phyloP scores from a whole-genome alignment of 345 rosid genomes.

The Erodium maritimum region DNA sequence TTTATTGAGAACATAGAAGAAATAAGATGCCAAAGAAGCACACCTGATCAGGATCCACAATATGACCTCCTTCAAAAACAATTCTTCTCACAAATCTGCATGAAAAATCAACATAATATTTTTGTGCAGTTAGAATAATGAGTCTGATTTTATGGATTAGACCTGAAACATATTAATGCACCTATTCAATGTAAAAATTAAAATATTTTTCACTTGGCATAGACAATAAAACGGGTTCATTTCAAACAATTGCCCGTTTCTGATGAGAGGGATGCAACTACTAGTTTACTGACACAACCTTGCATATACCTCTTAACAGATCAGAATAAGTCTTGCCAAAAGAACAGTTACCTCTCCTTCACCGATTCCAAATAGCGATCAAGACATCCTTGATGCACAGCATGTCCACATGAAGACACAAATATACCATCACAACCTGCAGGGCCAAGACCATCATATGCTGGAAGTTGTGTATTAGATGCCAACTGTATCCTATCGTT shows the following conservation, averaged over 20 bases:
- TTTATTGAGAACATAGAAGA: background rate
- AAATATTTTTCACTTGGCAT: background rate
- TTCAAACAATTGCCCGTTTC: background rate
- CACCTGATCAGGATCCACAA: constrained; percentile 76
- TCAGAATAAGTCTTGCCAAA: background rate
- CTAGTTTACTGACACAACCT: background rate
- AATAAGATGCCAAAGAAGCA: background rate
- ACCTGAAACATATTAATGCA: background rate
- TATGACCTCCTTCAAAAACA: constrained; percentile 81
- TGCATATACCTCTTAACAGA: background rate
- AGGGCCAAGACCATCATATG: constrained; percentile 62
- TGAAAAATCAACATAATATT: background rate
- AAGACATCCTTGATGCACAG: constrained; percentile 87
- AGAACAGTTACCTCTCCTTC: constrained; percentile 56
- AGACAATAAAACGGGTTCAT: background rate
- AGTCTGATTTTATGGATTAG: background rate
- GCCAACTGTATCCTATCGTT: constrained; percentile 16
- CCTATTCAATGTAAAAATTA: too few relatives aligned
- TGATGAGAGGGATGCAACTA: constrained; percentile 1
- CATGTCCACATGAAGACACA: constrained; percentile 93
- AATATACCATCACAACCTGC: constrained; percentile 74
- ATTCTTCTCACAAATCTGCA: constrained; percentile 55
- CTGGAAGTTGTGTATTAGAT: constrained; percentile 19
- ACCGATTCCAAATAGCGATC: constrained; percentile 73
- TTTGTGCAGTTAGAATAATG: background rate